phyloP scores from a whole-genome alignment of 2,329 filamentous ascomycete genomes.

The Ophiostoma sp. region DNA sequence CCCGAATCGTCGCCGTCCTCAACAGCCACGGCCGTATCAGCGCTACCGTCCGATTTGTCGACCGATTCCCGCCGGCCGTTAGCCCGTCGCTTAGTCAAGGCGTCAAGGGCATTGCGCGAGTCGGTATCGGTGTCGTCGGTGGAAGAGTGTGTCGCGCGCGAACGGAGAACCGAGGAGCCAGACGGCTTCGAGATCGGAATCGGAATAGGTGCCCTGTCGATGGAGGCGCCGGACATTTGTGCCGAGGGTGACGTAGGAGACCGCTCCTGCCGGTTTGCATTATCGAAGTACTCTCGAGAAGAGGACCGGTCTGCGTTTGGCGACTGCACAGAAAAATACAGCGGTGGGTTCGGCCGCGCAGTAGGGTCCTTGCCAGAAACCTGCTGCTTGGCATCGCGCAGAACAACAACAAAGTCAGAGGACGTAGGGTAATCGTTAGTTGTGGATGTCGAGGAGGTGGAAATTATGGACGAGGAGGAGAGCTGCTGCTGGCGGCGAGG shows the following conservation, averaged over 20 bases:
- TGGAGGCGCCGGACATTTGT: not conserved
- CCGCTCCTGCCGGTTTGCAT: not conserved
- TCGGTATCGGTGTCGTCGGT: constrained; percentile 17
- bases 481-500: not conserved
- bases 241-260: not conserved
- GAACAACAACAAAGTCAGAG: constrained; percentile 26
- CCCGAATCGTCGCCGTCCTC: constrained; percentile 64
- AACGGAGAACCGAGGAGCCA: not conserved
- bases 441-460: constrained; percentile 22
- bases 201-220: constrained; percentile 13
- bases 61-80: constrained; percentile 40
- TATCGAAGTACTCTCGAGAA: constrained; percentile 14
- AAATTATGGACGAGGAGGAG: constrained; percentile 4
- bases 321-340: constrained; percentile 26
- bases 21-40: constrained; percentile 41
- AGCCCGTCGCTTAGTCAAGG: constrained; percentile 26
- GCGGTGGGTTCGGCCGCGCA: constrained; percentile 19
- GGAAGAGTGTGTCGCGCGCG: constrained; percentile 6
- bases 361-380: not conserved
- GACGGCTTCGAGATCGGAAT: constrained; percentile 16
- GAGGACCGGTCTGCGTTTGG: constrained; percentile 14
- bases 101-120: not conserved
- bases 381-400: constrained; percentile 24
- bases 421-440: constrained; percentile 22
- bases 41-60: constrained; percentile 37